Evolutionary conservation across 176 grass and related monocot genomes (phyloP), one percentile per base, ranked within the genome.

Genomic region (Alloteropsis semialata): DNA sequence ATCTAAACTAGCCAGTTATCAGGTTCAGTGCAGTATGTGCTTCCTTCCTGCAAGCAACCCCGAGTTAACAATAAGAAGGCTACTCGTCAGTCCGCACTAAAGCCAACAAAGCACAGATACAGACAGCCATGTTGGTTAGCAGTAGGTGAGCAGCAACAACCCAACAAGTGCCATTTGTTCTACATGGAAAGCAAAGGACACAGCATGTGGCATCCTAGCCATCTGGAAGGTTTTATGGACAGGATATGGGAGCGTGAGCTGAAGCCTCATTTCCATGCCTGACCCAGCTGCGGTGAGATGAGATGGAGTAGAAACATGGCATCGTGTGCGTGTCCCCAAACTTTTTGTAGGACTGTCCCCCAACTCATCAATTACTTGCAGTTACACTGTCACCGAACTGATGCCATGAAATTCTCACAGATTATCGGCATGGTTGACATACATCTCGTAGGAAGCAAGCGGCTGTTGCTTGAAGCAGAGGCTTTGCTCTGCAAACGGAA

Each of bases 141-240:
- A 82, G 88, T 78, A 86, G 88, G 88, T 90, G 57, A 82, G 57
- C 78, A 82, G 73, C 83, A 64, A 73, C 78, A 65, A 49, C 72
- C 65, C 83, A 64, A 73, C 78, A 65, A 49, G 78, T 72, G 78
- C 3, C 78, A 25, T 65, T 72, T 82, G 88, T 65, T 77, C 36
- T 64, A 43, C 61, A 81, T 72, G 82, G 27, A 44, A 61, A 53
- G 53, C 70, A 55, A 8, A 38, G 27, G 60, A 32, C 71, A 48
- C 22, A 38, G 29, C 83, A 90, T 72, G 72, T 86, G 56, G 10
- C 78, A 10, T 71, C 46, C n/a, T 21, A 86, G 37, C 57, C 65
- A 72, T 72, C 73, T 78, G 73, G 83, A 82, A 77, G 56, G 34
- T 65, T 55, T 65, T 32, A 1, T 13, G 45, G 44, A 46, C 42